Conservation (phyloP, 352 stramenopile species). For the Globisporangium sylvaticum region DNA sequence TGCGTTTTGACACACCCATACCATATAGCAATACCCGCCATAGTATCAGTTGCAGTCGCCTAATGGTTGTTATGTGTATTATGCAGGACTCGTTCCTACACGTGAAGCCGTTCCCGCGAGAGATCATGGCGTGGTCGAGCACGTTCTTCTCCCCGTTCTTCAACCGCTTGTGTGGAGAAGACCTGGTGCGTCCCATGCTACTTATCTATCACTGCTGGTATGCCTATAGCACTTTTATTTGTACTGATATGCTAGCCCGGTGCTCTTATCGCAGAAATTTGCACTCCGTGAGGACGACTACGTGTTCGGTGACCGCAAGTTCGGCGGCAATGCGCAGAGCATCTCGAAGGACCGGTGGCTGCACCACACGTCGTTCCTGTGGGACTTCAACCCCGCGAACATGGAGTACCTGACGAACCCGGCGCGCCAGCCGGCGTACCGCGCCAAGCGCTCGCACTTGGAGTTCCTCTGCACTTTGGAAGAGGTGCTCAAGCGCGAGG, state of each 20-base stretch:
- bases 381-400: conserved; percentile 91
- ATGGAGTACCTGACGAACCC: conserved; percentile 96
- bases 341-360: conserved; percentile 94
- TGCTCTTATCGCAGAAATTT: conserved; percentile 55
- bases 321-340: conserved; percentile 96
- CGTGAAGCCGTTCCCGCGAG: conserved; percentile 80
- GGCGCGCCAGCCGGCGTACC: conserved; percentile 93
- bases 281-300: conserved; percentile 95
- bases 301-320: conserved; percentile 92
- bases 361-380: conserved; percentile 98
- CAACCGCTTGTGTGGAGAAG: conserved; percentile 34
- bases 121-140: conserved; percentile 92
- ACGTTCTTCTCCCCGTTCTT: conserved; percentile 83
- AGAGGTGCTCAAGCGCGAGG: conserved; percentile 50
- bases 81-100: conserved; percentile 57
- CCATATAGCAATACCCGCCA: not conserved
- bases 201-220: not conserved
- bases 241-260: not conserved
- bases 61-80: not conserved
- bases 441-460: conserved; percentile 87
- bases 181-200: conserved; percentile 14
- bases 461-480: conserved; percentile 93
- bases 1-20: conserved; percentile 17
- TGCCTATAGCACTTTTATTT: not conserved
- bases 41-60: not conserved